These are phyloP conservation scores for Inga oerstediana DNA, from an alignment of 306 rosid genomes.

Conservation along the genomic window DNA sequence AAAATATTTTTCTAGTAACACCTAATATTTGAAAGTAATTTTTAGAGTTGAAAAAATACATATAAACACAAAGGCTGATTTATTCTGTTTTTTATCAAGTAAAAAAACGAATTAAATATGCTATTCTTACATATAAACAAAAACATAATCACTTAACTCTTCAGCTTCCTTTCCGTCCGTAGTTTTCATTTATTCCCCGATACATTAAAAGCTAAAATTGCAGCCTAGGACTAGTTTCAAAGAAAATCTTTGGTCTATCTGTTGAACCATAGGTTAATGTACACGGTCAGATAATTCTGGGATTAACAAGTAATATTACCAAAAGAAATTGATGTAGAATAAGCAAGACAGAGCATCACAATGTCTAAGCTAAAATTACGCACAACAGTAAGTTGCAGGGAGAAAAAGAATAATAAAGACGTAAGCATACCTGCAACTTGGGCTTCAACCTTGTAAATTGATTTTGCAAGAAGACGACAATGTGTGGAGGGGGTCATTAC, in stretches of 20 bases:
- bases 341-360: conserved; percentile 26
- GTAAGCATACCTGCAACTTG: conserved; percentile 60
- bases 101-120: neutral
- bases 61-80: neutral
- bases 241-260: neutral
- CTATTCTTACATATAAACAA: neutral
- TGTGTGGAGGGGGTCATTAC: too few relatives aligned
- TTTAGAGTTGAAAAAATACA: too few relatives aligned
- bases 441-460: conserved; percentile 65
- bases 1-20: too few relatives aligned
- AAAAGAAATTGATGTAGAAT: neutral
- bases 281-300: neutral
- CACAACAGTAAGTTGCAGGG: neutral
- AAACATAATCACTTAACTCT: neutral
- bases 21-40: too few relatives aligned
- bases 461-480: conserved; percentile 47
- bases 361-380: neutral
- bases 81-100: neutral
- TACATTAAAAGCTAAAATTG: neutral
- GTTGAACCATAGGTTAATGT: neutral
- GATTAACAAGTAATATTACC: neutral
- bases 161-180: neutral
- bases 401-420: neutral
- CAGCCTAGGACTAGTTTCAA: neutral
- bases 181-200: neutral